phyloP scores from a whole-genome alignment of 148 eudicot genomes.

The Vaccinium darrowii region DNA sequence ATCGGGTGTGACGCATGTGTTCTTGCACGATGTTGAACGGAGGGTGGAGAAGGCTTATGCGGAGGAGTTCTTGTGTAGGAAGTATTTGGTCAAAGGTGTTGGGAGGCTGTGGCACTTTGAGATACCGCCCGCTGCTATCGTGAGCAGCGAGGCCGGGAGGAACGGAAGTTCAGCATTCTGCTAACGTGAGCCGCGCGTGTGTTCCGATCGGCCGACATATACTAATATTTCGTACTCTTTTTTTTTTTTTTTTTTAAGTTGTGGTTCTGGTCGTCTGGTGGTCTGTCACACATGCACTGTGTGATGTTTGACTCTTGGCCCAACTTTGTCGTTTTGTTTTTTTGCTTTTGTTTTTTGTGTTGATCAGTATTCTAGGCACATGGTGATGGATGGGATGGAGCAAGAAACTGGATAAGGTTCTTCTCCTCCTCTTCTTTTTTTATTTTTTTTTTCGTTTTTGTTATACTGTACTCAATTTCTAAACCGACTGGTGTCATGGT shows the following conservation, averaged over 20 bases:
- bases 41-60: slow-evolving; percentile 40
- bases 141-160: not conserved
- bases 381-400: no score
- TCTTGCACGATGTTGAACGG: slow-evolving; percentile 50
- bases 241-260: no score
- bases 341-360: no score
- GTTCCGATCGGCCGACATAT: not conserved
- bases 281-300: not conserved
- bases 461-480: no score
- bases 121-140: slow-evolving; percentile 28
- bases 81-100: slow-evolving; percentile 28
- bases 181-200: not conserved
- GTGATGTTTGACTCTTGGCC: not conserved
- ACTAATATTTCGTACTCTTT: no score
- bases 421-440: no score
- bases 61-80: slow-evolving; percentile 34
- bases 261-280: no score
- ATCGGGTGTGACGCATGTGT: slow-evolving; percentile 39
- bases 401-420: no score
- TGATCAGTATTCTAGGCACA: no score
- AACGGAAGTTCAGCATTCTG: not conserved
- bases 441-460: no score
- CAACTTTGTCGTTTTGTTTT: not conserved
- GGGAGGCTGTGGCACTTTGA: slow-evolving; percentile 48
- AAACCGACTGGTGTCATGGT: no score